phyloP scores from a whole-genome alignment of 257 asterid species.

The Rubia yunnanensis region DNA sequence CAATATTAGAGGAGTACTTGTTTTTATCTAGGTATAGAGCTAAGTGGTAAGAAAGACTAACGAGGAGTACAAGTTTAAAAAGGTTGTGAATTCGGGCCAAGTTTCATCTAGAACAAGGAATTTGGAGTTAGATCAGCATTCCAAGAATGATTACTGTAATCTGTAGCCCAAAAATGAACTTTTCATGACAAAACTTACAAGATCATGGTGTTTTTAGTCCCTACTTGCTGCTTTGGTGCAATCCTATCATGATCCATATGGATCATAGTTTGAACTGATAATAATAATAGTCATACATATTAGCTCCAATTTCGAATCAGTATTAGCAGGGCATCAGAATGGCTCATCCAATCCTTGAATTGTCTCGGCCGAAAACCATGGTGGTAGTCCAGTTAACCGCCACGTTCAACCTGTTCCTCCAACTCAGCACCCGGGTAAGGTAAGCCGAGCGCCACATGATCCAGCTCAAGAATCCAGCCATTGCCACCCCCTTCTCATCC shows the following conservation, averaged over 20 bases:
- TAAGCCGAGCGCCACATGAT: constrained; percentile 84
- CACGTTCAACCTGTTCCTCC: constrained; percentile 89
- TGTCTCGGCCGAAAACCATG: constrained; percentile 77
- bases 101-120: too few relatives aligned
- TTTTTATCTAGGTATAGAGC: too few relatives aligned
- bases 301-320: too few relatives aligned
- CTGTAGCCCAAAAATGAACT: not conserved
- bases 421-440: constrained; percentile 70
- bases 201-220: not conserved
- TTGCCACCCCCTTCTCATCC: constrained; percentile 55
- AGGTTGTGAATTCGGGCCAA: not conserved
- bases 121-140: not conserved
- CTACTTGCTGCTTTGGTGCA: not conserved
- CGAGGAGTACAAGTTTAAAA: not conserved
- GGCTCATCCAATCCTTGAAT: constrained; percentile 51
- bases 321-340: not conserved
- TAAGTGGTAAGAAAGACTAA: not conserved
- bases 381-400: constrained; percentile 89
- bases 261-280: not conserved
- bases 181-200: too few relatives aligned
- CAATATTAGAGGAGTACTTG: too few relatives aligned
- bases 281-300: not conserved
- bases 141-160: not conserved
- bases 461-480: constrained; percentile 79
- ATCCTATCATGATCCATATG: too few relatives aligned